Percentiles rank a stretch among this genome's conserved stretches.
Evolutionary conservation across 768 basidiomycete genomes (phyloP).

Genomic region (Rossbeevera mucosa): DNA sequence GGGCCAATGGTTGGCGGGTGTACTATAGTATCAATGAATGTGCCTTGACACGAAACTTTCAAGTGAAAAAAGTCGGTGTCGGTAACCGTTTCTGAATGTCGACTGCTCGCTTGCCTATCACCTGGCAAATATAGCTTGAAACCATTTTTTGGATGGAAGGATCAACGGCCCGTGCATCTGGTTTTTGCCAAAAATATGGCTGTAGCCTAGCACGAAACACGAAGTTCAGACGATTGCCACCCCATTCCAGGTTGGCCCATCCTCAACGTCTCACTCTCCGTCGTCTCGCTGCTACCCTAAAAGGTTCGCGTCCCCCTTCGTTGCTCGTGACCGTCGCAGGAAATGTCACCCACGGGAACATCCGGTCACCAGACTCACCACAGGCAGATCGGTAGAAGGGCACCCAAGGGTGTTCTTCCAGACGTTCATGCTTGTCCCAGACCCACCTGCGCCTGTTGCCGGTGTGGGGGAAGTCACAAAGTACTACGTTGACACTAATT

Average conservation of each 20-base stretch:
- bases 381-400: conserved; percentile 55
- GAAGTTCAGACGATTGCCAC: conserved; percentile 86
- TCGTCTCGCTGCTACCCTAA: conserved; percentile 5
- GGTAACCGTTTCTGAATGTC: too few species aligned
- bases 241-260: conserved; percentile 67
- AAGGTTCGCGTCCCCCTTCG: conserved; percentile 75
- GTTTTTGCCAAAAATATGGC: too few species aligned
- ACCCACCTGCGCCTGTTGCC: conserved; percentile 57
- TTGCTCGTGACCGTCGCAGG: conserved; percentile 78
- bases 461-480: conserved; percentile 73
- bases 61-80: too few species aligned
- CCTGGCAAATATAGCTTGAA: too few species aligned
- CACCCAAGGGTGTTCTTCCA: conserved; percentile 85
- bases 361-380: conserved; percentile 46
- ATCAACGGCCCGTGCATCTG: too few species aligned
- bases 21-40: too few species aligned
- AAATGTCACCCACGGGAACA: conserved; percentile 71
- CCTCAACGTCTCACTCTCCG: conserved; percentile 1
- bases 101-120: too few species aligned
- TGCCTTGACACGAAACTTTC: too few species aligned
- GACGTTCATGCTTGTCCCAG: conserved; percentile 81
- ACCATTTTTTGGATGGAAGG: too few species aligned
- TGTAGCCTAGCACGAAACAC: conserved; percentile 76
- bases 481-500: conserved; percentile 77
- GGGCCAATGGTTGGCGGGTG: too few species aligned